A percentile compares a stretch with the other conserved stretches of the same genome.
Evolutionary conservation across 2,329 filamentous ascomycete genomes (phyloP).

Genomic region (Lachnellula subtilissima): DNA sequence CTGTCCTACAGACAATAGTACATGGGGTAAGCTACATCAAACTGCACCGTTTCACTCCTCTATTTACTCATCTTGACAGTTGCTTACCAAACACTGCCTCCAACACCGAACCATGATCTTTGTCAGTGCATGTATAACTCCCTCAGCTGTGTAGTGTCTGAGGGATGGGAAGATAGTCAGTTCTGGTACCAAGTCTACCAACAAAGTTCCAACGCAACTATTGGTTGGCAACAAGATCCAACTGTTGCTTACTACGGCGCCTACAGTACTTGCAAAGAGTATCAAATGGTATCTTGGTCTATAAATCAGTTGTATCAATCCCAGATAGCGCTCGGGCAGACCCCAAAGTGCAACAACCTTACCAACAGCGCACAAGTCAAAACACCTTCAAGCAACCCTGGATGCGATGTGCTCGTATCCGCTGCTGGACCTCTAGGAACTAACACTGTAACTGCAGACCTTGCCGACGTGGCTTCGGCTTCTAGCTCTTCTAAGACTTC

Average conservation of each 20-base stretch:
- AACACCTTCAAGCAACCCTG: not conserved
- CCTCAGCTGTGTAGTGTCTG: slow-evolving; percentile 57
- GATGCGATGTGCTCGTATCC: not conserved
- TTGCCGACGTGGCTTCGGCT: no score
- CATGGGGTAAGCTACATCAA: no score
- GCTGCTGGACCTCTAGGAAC: not conserved
- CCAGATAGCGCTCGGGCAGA: not conserved
- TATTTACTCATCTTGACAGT: slow-evolving; percentile 1
- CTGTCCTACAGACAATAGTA: no score
- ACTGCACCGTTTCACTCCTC: not conserved
- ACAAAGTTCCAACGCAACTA: slow-evolving; percentile 40
- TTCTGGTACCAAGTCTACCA: slow-evolving; percentile 45
- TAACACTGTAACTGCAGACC: not conserved
- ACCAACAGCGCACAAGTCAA: not conserved
- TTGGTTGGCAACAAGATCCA: slow-evolving; percentile 41
- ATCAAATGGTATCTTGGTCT: slow-evolving; percentile 65
- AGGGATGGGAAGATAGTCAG: slow-evolving; percentile 58
- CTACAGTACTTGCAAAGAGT: slow-evolving; percentile 66
- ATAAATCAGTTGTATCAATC: slow-evolving; percentile 55
- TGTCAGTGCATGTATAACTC: slow-evolving; percentile 79
- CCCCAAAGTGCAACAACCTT: not conserved
- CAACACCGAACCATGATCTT: slow-evolving; percentile 67
- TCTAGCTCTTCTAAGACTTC: no score
- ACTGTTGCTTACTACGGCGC: slow-evolving; percentile 65
- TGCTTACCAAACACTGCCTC: slow-evolving; percentile 63